Evolutionary conservation across 352 stramenopile species (phyloP), one percentile per base, ranked within the genome.

Genomic region (Thalassiosira livingstoniorum): DNA sequence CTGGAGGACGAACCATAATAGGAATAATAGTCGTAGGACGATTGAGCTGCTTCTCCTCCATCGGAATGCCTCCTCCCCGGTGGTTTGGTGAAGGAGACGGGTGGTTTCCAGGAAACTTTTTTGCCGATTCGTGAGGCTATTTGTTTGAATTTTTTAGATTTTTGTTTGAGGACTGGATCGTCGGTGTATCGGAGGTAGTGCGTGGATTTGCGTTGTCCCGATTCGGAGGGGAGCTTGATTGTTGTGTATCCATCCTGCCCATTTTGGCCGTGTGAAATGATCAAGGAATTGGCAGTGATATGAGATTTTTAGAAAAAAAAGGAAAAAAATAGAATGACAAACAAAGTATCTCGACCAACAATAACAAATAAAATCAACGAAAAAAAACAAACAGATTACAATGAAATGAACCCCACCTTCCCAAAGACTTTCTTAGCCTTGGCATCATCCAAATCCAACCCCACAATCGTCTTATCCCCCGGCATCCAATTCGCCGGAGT

Each of bases 401-500:
- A n/a, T n/a, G n/a, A n/a, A n/a, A 47, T 18, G 15, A 47, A 47
- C 7, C 7, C 15, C 15, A 47, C 39, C 39, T 47, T 47, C 15
- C 39, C 39, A 47, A 47, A 47, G 7, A 47, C 39, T 18, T 15
- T 47, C 39, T 7, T 47, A 18, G 39, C 39, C 15, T 7, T 47
- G 15, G 7, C 39, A 47, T 47, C 39, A 47, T 47, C 39, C 39
- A 47, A 18, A 47, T 47, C 39, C 7, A 15, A 15, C 15, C 7
- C 7, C 39, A 47, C 39, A 18, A 47, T 47, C 7, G 39, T 47
- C 39, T 47, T 47, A 15, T 47, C 39, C 7, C 39, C 39, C 7
- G 39, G 39, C 7, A 18, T 47, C 86, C 86, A 91, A 66, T 91
- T 91, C 43, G 83, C 86, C 4, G 86, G 86, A 29, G 86, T 91